Percentiles rank a stretch among this genome's conserved stretches.
Conservation (phyloP, 257 asterid genomes). For the Anisodus acutangulus region DNA sequence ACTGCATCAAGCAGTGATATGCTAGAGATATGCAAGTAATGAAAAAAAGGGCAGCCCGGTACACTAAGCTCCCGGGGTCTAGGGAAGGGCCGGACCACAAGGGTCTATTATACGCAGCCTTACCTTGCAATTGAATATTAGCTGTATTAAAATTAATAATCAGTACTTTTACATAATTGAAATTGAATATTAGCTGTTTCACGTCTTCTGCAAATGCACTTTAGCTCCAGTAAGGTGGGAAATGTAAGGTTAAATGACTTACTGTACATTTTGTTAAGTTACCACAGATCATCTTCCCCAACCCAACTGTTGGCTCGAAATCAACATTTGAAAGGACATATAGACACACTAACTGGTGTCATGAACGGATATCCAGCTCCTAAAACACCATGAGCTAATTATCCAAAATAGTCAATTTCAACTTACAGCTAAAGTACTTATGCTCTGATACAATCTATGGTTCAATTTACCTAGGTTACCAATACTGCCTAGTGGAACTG, state of each 20-base stretch:
- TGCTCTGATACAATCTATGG: constrained; percentile 9
- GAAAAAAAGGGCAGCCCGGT: background rate
- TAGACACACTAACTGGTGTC: constrained; percentile 9
- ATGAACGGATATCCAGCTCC: background rate
- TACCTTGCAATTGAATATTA: too few relatives aligned
- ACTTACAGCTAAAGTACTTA: background rate
- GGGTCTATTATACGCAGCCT: too few relatives aligned
- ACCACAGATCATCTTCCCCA: background rate
- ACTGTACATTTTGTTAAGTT: background rate
- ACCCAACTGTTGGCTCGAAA: background rate
- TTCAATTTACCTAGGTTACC: background rate
- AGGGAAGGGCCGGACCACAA: too few relatives aligned
- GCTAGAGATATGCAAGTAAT: background rate
- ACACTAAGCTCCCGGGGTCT: too few relatives aligned
- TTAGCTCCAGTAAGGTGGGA: background rate
- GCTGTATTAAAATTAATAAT: background rate
- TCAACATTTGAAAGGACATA: background rate
- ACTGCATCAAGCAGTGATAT: background rate
- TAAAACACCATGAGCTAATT: background rate
- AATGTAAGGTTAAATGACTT: constrained; percentile 11
- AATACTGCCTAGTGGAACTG: background rate
- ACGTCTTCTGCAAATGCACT: background rate
- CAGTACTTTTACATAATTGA: background rate
- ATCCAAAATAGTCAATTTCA: too few relatives aligned
- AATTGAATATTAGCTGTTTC: background rate